A percentile compares a stretch with the other conserved stretches of the same genome.
Evolutionary conservation across 768 basidiomycete genomes (phyloP).

Genomic region (Mycena epipterygia): DNA sequence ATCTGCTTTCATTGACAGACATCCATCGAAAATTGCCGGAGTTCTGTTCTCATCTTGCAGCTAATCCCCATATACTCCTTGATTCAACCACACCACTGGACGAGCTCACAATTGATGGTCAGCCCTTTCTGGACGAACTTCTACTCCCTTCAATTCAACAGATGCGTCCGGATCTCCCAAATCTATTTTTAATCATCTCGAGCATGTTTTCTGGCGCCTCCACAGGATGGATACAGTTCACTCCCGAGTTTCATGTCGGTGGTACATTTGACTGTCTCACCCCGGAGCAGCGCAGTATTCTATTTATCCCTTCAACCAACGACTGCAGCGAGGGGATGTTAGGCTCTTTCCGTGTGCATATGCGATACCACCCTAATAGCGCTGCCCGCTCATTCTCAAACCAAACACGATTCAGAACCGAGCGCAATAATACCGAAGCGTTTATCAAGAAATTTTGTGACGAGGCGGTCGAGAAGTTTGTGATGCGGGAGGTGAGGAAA

Average conservation of each 20-base stretch:
- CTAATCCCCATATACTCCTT: background rate
- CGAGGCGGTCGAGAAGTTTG: slow-evolving; percentile 26
- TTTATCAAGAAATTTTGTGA: slow-evolving; percentile 36
- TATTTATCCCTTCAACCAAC: slow-evolving; percentile 39
- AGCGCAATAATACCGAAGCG: slow-evolving; percentile 32
- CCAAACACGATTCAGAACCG: slow-evolving; percentile 5
- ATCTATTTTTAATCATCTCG: background rate
- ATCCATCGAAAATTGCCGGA: slow-evolving; percentile 34
- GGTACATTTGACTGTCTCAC: slow-evolving; percentile 33
- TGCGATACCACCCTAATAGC: too few relatives aligned
- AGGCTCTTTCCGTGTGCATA: slow-evolving; percentile 30
- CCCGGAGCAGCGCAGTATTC: slow-evolving; percentile 26
- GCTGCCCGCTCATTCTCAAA: slow-evolving; percentile 30
- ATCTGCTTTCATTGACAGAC: slow-evolving; percentile 31
- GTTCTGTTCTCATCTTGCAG: slow-evolving; percentile 34
- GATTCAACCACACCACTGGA: background rate
- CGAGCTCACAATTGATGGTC: background rate
- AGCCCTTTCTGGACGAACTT: background rate
- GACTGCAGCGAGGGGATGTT: slow-evolving; percentile 38
- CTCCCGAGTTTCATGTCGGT: background rate
- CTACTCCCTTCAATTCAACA: background rate
- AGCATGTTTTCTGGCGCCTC: background rate
- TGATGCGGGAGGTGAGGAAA: slow-evolving; percentile 28
- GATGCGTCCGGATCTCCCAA: background rate
- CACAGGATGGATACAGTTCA: background rate